Percentiles rank a stretch among this genome's conserved stretches.
Evolutionary conservation across 768 basidiomycete species (phyloP).

Genomic region (Termitomyces sp.): DNA sequence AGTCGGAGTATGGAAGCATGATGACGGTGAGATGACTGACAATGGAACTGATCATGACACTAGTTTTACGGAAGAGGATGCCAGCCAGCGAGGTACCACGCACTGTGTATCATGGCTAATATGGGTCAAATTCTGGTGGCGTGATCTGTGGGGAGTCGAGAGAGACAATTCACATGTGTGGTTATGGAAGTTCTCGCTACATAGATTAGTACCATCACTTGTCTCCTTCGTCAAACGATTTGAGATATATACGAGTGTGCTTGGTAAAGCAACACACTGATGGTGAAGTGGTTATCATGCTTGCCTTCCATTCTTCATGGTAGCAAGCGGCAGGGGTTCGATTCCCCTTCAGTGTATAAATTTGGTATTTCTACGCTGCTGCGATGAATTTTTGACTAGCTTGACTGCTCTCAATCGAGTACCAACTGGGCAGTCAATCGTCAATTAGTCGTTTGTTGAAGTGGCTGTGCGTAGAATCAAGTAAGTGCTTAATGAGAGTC

Average conservation of each 20-base stretch:
- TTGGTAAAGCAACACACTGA: neutral
- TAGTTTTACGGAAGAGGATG: neutral
- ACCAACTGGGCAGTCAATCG: too few relatives aligned
- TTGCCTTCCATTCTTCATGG: constrained; percentile 67
- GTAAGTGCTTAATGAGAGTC: too few relatives aligned
- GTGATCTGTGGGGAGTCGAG: neutral
- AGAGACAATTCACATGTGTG: neutral
- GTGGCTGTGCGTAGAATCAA: too few relatives aligned
- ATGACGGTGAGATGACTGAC: neutral
- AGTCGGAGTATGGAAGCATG: neutral
- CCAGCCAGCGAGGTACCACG: neutral
- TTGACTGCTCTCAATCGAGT: too few relatives aligned
- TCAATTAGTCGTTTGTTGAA: too few relatives aligned
- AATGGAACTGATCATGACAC: too few relatives aligned
- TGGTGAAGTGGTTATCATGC: constrained; percentile 71
- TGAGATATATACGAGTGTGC: too few relatives aligned
- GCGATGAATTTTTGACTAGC: too few relatives aligned
- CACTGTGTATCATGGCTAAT: neutral
- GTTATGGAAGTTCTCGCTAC: too few relatives aligned
- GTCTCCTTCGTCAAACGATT: too few relatives aligned
- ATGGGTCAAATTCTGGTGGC: neutral
- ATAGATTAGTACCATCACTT: too few relatives aligned
- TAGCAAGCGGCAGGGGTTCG: constrained; percentile 45
- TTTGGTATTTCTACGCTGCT: too few relatives aligned
- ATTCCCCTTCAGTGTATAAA: constrained; percentile 39